Percentiles rank a stretch among this genome's conserved stretches.
phyloP scores from a whole-genome alignment of 1,284 basidiomycete genomes.

The Ceratobasidium sp. region DNA sequence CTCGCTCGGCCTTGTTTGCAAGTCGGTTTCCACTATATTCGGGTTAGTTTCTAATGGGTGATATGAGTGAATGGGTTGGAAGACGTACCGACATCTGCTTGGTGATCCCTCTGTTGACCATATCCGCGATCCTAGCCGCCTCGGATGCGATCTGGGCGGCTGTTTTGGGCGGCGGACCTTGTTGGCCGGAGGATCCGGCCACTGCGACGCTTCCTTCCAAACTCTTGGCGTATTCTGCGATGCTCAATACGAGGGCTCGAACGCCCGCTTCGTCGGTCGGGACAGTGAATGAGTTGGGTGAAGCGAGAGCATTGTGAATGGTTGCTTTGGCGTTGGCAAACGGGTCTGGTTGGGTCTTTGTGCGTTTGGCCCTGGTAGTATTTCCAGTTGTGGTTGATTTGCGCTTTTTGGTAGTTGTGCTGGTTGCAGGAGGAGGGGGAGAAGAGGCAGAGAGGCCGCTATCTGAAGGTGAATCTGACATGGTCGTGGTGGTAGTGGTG shows the following conservation, averaged over 20 bases:
- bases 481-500: not conserved
- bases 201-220: conserved; percentile 55
- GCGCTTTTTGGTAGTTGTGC: not conserved
- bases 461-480: not conserved
- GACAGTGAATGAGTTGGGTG: not conserved
- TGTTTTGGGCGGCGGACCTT: conserved; percentile 56
- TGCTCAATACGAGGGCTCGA: not conserved
- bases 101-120: conserved; percentile 63
- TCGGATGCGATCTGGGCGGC: conserved; percentile 58
- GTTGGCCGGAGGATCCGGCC: conserved; percentile 43
- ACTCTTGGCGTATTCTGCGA: conserved; percentile 60
- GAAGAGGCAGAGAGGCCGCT: too few species aligned
- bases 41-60: not conserved
- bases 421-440: not conserved
- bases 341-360: conserved; percentile 2
- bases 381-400: not conserved
- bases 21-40: conserved; percentile 62
- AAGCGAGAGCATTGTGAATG: not conserved
- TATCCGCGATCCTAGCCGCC: conserved; percentile 61
- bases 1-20: conserved; percentile 63
- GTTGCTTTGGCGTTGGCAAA: not conserved
- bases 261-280: not conserved
- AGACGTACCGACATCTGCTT: conserved; percentile 63
- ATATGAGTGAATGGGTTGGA: not conserved
- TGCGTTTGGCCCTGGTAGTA: not conserved